Evolutionary conservation across 371 early-diverging fungal species (phyloP).

Genomic region (Mortierella sp.): DNA sequence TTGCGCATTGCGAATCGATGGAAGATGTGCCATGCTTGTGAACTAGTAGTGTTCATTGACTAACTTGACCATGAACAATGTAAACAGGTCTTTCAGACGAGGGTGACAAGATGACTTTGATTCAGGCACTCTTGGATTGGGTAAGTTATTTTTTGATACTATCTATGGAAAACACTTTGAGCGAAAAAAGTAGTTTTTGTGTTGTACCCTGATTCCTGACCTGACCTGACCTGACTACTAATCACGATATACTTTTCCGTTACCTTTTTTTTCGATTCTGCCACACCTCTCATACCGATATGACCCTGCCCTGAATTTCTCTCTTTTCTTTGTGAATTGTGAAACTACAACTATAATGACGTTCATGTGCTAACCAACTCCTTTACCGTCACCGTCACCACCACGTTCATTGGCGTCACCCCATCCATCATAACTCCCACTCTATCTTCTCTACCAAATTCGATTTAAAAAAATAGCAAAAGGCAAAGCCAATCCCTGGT

Average conservation of each 20-base stretch:
- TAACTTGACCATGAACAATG: background rate
- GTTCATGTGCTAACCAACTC: background rate
- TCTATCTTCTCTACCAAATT: background rate
- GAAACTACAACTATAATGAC: no score
- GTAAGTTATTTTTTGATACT: slow-evolving; percentile 55
- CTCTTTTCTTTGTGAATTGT: no score
- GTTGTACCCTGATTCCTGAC: background rate
- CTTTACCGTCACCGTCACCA: background rate
- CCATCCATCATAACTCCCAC: background rate
- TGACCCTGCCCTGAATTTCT: background rate
- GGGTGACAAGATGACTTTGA: slow-evolving; percentile 74
- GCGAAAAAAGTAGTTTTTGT: background rate
- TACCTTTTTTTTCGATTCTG: background rate
- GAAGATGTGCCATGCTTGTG: background rate
- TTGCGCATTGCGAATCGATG: background rate
- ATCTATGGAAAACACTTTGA: background rate
- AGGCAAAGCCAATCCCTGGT: slow-evolving; percentile 76
- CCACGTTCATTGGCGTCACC: background rate
- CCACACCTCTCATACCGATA: background rate
- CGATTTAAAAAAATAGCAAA: slow-evolving; percentile 62
- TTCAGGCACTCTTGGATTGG: slow-evolving; percentile 75
- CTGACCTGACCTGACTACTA: background rate
- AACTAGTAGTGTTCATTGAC: background rate
- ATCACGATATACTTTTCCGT: background rate
- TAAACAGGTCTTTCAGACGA: slow-evolving; percentile 71